These are phyloP conservation scores for Furcasterigmium furcatum DNA, from an alignment of 2,329 filamentous ascomycete genomes.

Conservation along the genomic window DNA sequence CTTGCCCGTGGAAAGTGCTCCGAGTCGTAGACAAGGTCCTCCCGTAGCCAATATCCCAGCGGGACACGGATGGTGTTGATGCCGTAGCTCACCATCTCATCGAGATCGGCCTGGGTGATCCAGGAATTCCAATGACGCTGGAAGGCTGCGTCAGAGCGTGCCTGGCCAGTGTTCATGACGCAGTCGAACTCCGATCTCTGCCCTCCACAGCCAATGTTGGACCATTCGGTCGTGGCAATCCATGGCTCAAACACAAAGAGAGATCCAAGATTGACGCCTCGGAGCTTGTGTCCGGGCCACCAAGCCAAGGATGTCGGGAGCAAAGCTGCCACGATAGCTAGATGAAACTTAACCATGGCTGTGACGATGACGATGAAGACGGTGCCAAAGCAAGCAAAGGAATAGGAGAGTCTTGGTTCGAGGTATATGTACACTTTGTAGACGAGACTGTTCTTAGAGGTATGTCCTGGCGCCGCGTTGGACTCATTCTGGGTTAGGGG, in stretches of 20 bases:
- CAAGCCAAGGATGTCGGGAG: neutral
- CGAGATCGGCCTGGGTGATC: constrained; percentile 45
- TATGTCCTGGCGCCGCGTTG: no score
- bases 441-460: no score
- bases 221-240: constrained; percentile 45
- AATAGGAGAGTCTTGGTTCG: no score
- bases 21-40: constrained; percentile 42
- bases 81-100: constrained; percentile 43
- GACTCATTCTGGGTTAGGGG: no score
- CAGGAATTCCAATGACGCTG: constrained; percentile 46
- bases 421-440: no score
- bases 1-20: constrained; percentile 43
- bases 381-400: no score
- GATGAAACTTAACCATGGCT: no score
- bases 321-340: no score
- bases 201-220: constrained; percentile 40
- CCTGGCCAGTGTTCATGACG: constrained; percentile 43
- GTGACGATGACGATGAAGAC: no score
- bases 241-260: constrained; percentile 52
- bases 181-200: constrained; percentile 52
- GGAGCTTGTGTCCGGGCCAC: constrained; percentile 33
- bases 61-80: constrained; percentile 53
- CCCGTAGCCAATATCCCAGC: constrained; percentile 53
- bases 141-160: constrained; percentile 41
- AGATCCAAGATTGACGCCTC: constrained; percentile 52